Evolutionary conservation across 768 basidiomycete species (phyloP).

Genomic region (Podaxis rugospora): DNA sequence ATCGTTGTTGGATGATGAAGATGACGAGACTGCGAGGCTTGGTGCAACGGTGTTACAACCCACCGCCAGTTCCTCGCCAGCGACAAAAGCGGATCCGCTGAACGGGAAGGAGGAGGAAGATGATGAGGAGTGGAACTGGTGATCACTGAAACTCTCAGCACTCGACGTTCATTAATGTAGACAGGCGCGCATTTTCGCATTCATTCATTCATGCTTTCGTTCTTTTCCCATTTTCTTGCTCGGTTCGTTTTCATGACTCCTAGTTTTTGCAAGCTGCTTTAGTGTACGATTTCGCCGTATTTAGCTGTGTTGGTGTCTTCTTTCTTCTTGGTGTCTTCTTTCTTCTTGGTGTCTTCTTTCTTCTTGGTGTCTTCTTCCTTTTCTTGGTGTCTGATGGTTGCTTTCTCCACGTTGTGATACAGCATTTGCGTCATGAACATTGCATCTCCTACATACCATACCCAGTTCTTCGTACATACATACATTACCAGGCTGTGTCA

Average conservation of each 20-base stretch:
- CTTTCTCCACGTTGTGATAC: background rate
- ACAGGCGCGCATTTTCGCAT: background rate
- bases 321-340: background rate
- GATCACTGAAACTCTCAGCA: background rate
- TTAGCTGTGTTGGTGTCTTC: background rate
- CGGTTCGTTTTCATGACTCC: background rate
- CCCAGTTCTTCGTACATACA: background rate
- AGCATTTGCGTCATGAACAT: background rate
- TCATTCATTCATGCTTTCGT: background rate
- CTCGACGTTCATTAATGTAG: background rate
- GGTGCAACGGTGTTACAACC: slow-evolving; percentile 19
- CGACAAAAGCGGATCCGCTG: background rate
- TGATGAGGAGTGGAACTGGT: slow-evolving; percentile 63
- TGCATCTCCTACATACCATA: background rate
- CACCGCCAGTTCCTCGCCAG: slow-evolving; percentile 9
- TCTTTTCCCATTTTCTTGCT: background rate
- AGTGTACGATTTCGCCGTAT: background rate
- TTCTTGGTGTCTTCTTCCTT: background rate
- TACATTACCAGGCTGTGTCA: background rate
- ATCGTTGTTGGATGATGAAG: slow-evolving; percentile 16
- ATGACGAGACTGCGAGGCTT: slow-evolving; percentile 20
- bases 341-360: background rate
- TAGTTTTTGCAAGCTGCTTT: background rate
- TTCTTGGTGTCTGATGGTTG: background rate
- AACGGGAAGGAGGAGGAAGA: slow-evolving; percentile 20